A percentile compares a stretch with the other conserved stretches of the same genome.
phyloP scores from a whole-genome alignment of 192 early-diverging fungal species.

The Entomortierella beljakovae region DNA sequence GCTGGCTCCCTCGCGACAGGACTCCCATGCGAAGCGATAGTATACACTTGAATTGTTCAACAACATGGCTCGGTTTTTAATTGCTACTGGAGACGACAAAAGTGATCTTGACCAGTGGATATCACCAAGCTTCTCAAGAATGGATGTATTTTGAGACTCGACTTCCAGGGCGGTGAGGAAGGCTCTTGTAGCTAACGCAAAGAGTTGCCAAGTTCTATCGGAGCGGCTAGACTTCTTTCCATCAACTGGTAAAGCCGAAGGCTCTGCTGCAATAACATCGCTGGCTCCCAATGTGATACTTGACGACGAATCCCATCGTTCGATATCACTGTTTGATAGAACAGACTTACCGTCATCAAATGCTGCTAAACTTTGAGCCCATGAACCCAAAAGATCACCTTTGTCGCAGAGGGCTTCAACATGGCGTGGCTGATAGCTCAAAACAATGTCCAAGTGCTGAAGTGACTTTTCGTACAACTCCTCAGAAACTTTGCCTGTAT shows the following conservation, averaged over 20 bases:
- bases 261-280: slow-evolving; percentile 29
- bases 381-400: slow-evolving; percentile 62
- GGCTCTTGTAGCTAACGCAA: slow-evolving; percentile 53
- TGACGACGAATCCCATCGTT: slow-evolving; percentile 31
- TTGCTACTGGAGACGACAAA: slow-evolving; percentile 49
- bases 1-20: slow-evolving; percentile 47
- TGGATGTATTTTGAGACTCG: slow-evolving; percentile 62
- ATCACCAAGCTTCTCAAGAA: slow-evolving; percentile 64
- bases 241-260: slow-evolving; percentile 7
- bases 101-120: slow-evolving; percentile 57
- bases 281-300: slow-evolving; percentile 32
- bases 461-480: slow-evolving; percentile 53
- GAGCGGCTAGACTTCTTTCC: slow-evolving; percentile 16
- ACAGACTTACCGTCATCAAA: slow-evolving; percentile 29
- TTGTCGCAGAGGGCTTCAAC: slow-evolving; percentile 68
- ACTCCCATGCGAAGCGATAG: slow-evolving; percentile 62
- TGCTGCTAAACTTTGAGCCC: slow-evolving; percentile 56
- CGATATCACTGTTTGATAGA: slow-evolving; percentile 21
- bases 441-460: slow-evolving; percentile 55
- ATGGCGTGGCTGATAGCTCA: slow-evolving; percentile 53
- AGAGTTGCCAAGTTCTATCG: slow-evolving; percentile 58
- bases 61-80: slow-evolving; percentile 58
- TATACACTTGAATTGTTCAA: slow-evolving; percentile 65
- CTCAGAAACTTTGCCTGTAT: slow-evolving; percentile 49
- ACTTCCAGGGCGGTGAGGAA: slow-evolving; percentile 57